Conservation (phyloP, 1,284 basidiomycete species). For the Puccinia horiana region DNA sequence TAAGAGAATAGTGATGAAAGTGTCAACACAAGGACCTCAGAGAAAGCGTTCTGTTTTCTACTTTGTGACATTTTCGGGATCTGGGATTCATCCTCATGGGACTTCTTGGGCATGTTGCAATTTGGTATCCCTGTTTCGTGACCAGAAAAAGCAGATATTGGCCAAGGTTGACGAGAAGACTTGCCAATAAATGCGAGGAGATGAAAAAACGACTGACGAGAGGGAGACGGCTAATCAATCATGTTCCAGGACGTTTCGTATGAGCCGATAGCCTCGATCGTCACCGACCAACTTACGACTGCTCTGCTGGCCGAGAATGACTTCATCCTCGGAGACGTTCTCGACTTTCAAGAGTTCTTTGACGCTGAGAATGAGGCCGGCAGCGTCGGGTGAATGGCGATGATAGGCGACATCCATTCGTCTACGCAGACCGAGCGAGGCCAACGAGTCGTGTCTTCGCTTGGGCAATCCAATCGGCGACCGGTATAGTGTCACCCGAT, state of each 20-base stretch:
- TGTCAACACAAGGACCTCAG: not conserved
- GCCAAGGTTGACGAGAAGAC: not conserved
- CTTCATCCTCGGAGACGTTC: conserved; percentile 41
- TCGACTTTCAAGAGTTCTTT: conserved; percentile 50
- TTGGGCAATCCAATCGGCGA: conserved; percentile 47
- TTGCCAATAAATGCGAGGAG: not conserved
- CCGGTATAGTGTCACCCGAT: conserved; percentile 42
- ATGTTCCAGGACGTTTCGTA: conserved; percentile 39
- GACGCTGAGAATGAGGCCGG: conserved; percentile 42
- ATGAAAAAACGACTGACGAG: not conserved
- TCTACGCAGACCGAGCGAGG: conserved; percentile 41
- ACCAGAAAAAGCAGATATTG: not conserved
- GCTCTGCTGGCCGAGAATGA: conserved; percentile 24
- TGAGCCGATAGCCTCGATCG: conserved; percentile 48
- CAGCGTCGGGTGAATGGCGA: conserved; percentile 46
- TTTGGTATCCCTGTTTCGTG: not conserved
- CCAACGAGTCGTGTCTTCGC: conserved; percentile 20
- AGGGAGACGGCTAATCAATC: not conserved
- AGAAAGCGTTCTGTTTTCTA: not conserved
- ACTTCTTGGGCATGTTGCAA: not conserved
- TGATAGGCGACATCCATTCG: conserved; percentile 46
- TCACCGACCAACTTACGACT: conserved; percentile 36
- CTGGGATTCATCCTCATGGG: not conserved
- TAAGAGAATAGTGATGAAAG: not conserved
- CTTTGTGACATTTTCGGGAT: not conserved